Conservation (phyloP, 2,329 filamentous ascomycete genomes). For the Pezicula neosporulosa region DNA sequence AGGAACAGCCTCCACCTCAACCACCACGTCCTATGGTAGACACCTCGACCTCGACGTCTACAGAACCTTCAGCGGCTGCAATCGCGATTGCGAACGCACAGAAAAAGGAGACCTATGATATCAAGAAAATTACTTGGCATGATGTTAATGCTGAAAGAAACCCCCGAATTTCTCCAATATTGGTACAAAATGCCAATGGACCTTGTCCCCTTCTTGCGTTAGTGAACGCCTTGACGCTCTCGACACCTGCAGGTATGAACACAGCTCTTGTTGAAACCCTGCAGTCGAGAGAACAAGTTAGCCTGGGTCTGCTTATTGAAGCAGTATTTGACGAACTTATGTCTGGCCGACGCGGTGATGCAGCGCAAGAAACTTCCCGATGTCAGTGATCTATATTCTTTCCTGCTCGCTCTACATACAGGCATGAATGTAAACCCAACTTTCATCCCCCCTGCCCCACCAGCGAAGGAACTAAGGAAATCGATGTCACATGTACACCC, state of each 20-base stretch:
- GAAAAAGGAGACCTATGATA: constrained; percentile 75
- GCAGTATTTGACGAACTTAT: constrained; percentile 93
- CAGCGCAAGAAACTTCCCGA: constrained; percentile 69
- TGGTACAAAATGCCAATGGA: constrained; percentile 91
- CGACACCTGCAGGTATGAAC: constrained; percentile 63
- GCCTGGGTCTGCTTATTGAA: constrained; percentile 78
- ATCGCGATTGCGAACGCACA: constrained; percentile 13
- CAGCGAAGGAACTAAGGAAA: constrained; percentile 33
- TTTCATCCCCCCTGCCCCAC: constrained; percentile 61
- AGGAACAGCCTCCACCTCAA: constrained; percentile 20
- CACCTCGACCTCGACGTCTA: constrained; percentile 8
- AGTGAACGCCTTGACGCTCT: constrained; percentile 86
- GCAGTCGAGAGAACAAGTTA: constrained; percentile 80
- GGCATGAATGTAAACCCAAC: constrained; percentile 98
- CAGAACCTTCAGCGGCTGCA: constrained; percentile 8
- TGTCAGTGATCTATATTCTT: constrained; percentile 81
- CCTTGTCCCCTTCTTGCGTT: constrained; percentile 90
- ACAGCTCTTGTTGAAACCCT: constrained; percentile 77
- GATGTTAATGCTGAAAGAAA: constrained; percentile 59
- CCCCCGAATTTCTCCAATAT: constrained; percentile 75
- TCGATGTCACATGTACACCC: constrained; percentile 51
- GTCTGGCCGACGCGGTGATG: constrained; percentile 64
- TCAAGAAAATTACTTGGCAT: constrained; percentile 87
- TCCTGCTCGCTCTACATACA: constrained; percentile 84
- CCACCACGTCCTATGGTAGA: constrained; percentile 19